Evolutionary conservation across 2,329 filamentous ascomycete genomes (phyloP).

Genomic region (Xylaria sp.): DNA sequence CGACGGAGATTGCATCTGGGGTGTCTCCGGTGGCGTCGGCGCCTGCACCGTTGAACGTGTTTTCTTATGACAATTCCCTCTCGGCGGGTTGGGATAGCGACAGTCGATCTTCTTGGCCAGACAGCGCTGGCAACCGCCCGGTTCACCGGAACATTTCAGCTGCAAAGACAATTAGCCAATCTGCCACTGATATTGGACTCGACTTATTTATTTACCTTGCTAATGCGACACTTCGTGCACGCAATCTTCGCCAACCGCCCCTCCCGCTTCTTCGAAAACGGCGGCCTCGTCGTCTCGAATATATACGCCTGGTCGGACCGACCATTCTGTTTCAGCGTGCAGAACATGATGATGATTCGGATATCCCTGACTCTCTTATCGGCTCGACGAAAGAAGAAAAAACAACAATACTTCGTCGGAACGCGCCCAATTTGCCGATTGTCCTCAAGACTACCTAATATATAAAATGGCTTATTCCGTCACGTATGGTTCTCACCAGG

Average conservation of each 20-base stretch:
- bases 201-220: slow-evolving; percentile 14
- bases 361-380: neutral
- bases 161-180: neutral
- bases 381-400: neutral
- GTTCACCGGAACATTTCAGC: slow-evolving; percentile 21
- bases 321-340: slow-evolving; percentile 19
- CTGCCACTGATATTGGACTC: too few species aligned
- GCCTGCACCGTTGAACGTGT: slow-evolving; percentile 3
- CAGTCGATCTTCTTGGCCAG: slow-evolving; percentile 17
- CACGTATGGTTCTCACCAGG: too few species aligned
- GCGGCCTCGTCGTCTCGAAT: slow-evolving; percentile 19
- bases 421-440: too few species aligned
- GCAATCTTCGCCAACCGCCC: slow-evolving; percentile 19
- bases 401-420: too few species aligned
- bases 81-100: slow-evolving; percentile 15
- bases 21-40: slow-evolving; percentile 17
- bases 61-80: slow-evolving; percentile 18
- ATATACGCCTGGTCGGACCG: slow-evolving; percentile 18
- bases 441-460: too few species aligned
- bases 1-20: slow-evolving; percentile 8
- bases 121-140: slow-evolving; percentile 16
- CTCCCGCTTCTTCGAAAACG: slow-evolving; percentile 19
- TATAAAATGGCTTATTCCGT: too few species aligned
- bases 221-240: slow-evolving; percentile 20
- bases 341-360: slow-evolving; percentile 13